phyloP scores from a whole-genome alignment of 257 asterid genomes.

The Plantago ovata region DNA sequence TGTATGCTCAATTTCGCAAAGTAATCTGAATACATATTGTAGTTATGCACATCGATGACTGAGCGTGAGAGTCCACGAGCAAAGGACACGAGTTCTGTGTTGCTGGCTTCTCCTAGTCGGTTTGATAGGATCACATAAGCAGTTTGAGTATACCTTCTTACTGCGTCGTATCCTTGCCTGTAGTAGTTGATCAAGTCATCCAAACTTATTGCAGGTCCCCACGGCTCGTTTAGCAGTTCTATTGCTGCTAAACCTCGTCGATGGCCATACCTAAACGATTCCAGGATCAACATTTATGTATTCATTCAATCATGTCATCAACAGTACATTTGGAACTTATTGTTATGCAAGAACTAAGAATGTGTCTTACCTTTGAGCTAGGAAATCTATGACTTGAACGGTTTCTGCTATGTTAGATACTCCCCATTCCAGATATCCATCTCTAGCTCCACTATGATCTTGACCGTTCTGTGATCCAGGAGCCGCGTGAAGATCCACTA shows the following conservation, averaged over 20 bases:
- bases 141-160: conserved; percentile 28
- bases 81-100: conserved; percentile 62
- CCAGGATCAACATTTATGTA: background rate
- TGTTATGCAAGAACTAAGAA: background rate
- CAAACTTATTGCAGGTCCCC: conserved; percentile 51
- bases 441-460: conserved; percentile 90
- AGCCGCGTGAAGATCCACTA: conserved; percentile 84
- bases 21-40: conserved; percentile 59
- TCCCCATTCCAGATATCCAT: conserved; percentile 76
- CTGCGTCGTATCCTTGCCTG: conserved; percentile 13
- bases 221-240: conserved; percentile 81
- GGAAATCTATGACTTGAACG: conserved; percentile 56
- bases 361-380: conserved; percentile 59
- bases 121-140: conserved; percentile 79
- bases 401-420: conserved; percentile 50
- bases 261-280: conserved; percentile 43
- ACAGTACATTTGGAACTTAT: background rate
- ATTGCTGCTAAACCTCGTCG: conserved; percentile 79
- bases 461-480: conserved; percentile 86
- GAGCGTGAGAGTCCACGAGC: conserved; percentile 52
- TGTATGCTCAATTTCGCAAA: conserved; percentile 51
- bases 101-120: conserved; percentile 68
- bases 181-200: conserved; percentile 50
- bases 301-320: background rate
- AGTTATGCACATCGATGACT: conserved; percentile 74